Evolutionary conservation across 2,329 filamentous ascomycete species (phyloP), one percentile per base, ranked within the genome.

Genomic region (Diplocarpon mali): DNA sequence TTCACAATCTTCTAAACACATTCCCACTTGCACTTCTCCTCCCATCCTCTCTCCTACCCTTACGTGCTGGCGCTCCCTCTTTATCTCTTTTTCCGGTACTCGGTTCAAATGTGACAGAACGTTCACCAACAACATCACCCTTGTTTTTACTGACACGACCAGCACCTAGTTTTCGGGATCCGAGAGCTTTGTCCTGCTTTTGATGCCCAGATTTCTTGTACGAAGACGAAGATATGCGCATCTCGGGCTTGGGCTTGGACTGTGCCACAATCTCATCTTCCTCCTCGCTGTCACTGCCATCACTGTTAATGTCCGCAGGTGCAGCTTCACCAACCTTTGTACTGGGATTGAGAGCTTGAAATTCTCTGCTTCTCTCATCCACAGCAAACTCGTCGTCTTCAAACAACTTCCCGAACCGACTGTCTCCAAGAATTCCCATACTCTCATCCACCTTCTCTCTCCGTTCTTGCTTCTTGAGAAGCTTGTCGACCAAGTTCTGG

Each of bases 331-430:
- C 62, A 37, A 64, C 58, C 46, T 52, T 75, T 7, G 86, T 92
- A 64, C 86, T 94, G 4, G 92, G 87, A 62, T 98, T 98, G 65
- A 94, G 79, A 37, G 82, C 74, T 47, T 80, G 77, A 70, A 94
- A 98, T 63, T 96, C 90, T 57, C 79, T 74, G 52, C 83, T 93
- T 32, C 69, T 82, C 67, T 98, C 92, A 63, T 98, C 90, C 47
- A 98, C 85, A 57, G 77, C 77, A 64, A 95, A 96, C 46, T 94
- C 89, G 57, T 89, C 83, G 62, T 96, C 87, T 60, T 95, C 82
- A 67, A 96, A 98, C 50, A 98, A 67, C 55, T 80, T 78, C 54
- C 75, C 75, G 73, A 98, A 96, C 69, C 92, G 89, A 40, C 80
- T 73, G 63, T 98, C 92, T 47, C 77, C 78, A 43, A 98, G 76